A percentile compares a stretch with the other conserved stretches of the same genome.
Conservation (phyloP, 306 rosid genomes). For the Oemleria cerasiformis region DNA sequence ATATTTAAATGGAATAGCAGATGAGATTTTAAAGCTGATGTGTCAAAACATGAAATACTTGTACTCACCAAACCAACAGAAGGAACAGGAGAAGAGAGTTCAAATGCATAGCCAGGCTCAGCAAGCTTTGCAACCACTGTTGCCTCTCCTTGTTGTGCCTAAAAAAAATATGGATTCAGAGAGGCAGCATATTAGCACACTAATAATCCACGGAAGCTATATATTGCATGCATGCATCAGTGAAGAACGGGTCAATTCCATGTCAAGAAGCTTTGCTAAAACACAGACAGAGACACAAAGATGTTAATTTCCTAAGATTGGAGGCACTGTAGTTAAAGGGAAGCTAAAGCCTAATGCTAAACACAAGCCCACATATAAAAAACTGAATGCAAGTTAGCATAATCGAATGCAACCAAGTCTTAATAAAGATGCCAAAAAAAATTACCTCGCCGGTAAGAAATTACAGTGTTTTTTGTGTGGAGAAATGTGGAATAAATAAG, state of each 20-base stretch:
- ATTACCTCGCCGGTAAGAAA: too few species aligned
- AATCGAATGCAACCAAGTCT: too few species aligned
- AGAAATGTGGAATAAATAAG: too few species aligned
- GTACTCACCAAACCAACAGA: slow-evolving; percentile 55
- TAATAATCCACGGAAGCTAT: neutral
- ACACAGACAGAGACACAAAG: neutral
- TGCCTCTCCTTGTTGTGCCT: slow-evolving; percentile 80
- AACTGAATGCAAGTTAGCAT: too few species aligned
- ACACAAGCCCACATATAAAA: too few species aligned
- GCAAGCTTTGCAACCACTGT: slow-evolving; percentile 54
- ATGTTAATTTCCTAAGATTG: neutral
- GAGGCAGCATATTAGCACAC: neutral
- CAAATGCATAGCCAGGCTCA: slow-evolving; percentile 67
- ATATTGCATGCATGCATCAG: neutral
- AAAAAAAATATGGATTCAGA: neutral
- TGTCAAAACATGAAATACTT: neutral
- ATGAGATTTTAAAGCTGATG: neutral
- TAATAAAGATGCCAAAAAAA: too few species aligned
- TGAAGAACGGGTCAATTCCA: neutral
- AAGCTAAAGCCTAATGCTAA: neutral
- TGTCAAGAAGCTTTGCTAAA: neutral
- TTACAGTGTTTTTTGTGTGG: too few species aligned
- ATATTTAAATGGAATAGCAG: neutral
- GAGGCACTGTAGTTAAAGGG: neutral
- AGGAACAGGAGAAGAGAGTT: slow-evolving; percentile 73